phyloP scores from a whole-genome alignment of 1,284 basidiomycete species.

The Mycosarcoma mackinlayi region DNA sequence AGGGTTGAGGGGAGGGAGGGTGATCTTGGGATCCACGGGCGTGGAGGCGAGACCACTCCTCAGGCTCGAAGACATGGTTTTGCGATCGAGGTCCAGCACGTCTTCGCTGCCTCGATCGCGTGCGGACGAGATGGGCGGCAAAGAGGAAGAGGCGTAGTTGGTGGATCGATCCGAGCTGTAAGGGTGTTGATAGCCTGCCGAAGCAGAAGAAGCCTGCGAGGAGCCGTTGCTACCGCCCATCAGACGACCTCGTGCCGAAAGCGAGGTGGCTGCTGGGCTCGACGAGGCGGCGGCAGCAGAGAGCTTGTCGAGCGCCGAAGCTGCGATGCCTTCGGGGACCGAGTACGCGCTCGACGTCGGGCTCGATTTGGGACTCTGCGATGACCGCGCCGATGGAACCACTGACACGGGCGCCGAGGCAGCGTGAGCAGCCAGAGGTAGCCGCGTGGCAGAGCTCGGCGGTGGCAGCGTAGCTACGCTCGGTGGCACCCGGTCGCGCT shows the following conservation, averaged over 20 bases:
- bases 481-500: conserved; percentile 29
- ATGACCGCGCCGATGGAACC: conserved; percentile 42
- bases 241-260: conserved; percentile 35
- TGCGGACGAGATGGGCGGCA: conserved; percentile 47
- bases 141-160: conserved; percentile 33
- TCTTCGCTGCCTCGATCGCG: conserved; percentile 31
- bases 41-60: conserved; percentile 18
- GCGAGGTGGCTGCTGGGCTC: conserved; percentile 9
- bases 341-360: conserved; percentile 46
- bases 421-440: conserved; percentile 11
- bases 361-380: conserved; percentile 52
- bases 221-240: conserved; percentile 18
- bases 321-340: conserved; percentile 37
- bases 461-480: conserved; percentile 20
- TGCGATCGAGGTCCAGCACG: conserved; percentile 35
- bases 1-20: conserved; percentile 42
- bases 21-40: conserved; percentile 27
- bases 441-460: conserved; percentile 15
- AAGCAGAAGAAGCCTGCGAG: conserved; percentile 2
- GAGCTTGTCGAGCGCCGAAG: conserved; percentile 44
- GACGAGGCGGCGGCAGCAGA: conserved; percentile 18
- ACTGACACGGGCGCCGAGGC: conserved; percentile 45
- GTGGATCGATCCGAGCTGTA: conserved; percentile 54
- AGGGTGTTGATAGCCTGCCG: conserved; percentile 42
- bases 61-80: conserved; percentile 28